Base-by-base conservation (phyloP, 2,329 filamentous ascomycete species). In the Hymenoscyphus linearis region DNA sequence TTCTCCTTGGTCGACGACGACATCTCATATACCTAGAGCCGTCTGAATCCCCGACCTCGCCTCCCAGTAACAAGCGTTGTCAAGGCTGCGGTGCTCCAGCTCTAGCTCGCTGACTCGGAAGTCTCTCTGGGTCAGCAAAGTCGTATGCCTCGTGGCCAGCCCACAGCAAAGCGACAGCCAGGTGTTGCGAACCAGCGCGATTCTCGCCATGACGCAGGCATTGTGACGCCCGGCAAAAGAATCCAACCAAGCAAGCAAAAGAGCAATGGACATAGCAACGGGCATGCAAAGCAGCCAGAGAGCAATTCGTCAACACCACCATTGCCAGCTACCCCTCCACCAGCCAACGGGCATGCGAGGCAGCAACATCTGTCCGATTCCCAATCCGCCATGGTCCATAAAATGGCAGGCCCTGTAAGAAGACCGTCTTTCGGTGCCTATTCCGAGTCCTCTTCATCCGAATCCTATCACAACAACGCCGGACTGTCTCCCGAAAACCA, bases 181-280 rank as follows among this genome's bases (percentile, higher is more conserved):
- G 71, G 69, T 65, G 80, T 80, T 74, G 77, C 77, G 68, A 88
- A 80, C 78, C 82, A 86, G 75, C 85, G 86, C 79, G 88, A 88
- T 77, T 85, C 81, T 72, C 86, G 89, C 76, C 89, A 96, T 78
- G 92, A 96, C 78, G 92, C 90, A 87, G 91, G 91, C 73, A 82
- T 91, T 75, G 88, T 92, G 82, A 87, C 87, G 72, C 85, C 89
- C 58, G 88, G 87, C 68, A 91, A 87, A 80, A 86, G 87, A 64
- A 68, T 73, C 40, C 67, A 66, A 65, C 40, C 40, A 22, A 10
- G n/a, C 13, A 82, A 80, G 74, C 79, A 82, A 72, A 82, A 79
- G 72, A 82, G 80, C 63, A 82, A 79, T 75, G 78, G 79, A 68
- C 76, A 82, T 70, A 72, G 83, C 71, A 82, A 82, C 74, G 80